Evolutionary conservation across 1,284 basidiomycete species (phyloP), one percentile per base, ranked within the genome.

Genomic region (Microbotryum scabiosae): DNA sequence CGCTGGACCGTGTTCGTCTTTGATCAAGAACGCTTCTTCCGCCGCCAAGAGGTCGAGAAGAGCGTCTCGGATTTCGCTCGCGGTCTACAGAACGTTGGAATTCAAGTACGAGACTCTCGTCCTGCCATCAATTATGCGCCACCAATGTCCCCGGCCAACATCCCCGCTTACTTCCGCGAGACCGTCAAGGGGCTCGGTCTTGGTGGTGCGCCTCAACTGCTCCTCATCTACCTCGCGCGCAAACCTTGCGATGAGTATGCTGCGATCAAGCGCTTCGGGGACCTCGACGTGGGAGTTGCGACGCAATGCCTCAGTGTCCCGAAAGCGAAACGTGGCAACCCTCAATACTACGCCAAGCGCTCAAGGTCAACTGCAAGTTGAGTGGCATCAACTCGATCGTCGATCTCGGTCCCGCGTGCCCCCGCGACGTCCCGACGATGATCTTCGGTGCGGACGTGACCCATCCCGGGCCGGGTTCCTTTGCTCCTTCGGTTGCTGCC

Each of bases 381-480:
- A 85, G 85, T 4, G 87, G 87, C 20, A 77, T 85, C 56, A 89
- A 90, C 70, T 86, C 88, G 66, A 51, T 47, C 26, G 43, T 58
- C 25, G 21, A 21, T 20, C 54, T 64, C 21, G 60, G 63, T 3
- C 30, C 48, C 4, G 36, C 36, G 1, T 41, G 36, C 16, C 36
- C 36, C 36, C 36, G 36, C 36, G 36, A 41, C 36, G 5, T 41
- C 36, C 36, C 36, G 5, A 88, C 86, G 0, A 89, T 90, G 84
- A 73, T 89, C 36, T 81, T 89, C 32, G 87, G 87, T 7, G 87
- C 88, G 75, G 87, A 90, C 70, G 87, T 90, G 18, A 88, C 87
- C 1, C 88, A 89, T 74, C 85, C 86, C 25, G 84, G 63, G 18
- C 63, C 79, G 80, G 64, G 79, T 77, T 63, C 84, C 82, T 12